These are phyloP conservation scores for Mycena rosella DNA, from an alignment of 768 basidiomycete genomes.

Conservation along the genomic window DNA sequence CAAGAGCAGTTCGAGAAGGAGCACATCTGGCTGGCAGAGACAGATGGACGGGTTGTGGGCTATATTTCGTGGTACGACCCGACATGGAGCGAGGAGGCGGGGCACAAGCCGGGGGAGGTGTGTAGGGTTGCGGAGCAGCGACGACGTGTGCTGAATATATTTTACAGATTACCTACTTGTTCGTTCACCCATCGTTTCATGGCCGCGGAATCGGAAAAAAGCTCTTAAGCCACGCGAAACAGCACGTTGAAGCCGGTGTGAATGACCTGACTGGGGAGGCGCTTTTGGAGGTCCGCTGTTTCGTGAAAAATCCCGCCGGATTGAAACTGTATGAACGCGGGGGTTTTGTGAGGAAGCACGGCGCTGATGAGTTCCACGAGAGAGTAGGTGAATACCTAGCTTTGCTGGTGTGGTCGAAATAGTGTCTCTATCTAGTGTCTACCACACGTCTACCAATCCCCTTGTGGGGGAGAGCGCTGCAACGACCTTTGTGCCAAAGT, in stretches of 20 bases:
- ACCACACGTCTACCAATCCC: constrained; percentile 56
- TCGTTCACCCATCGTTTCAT: constrained; percentile 18
- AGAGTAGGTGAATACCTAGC: constrained; percentile 10
- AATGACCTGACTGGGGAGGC: background rate
- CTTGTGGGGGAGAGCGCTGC: constrained; percentile 65
- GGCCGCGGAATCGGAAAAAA: constrained; percentile 7
- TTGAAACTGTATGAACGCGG: constrained; percentile 23
- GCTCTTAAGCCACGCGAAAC: constrained; percentile 15
- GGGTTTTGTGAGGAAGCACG: constrained; percentile 11
- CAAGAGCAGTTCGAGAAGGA: constrained; percentile 18
- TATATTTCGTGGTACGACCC: constrained; percentile 26
- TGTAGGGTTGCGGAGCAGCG: background rate
- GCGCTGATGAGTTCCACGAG: constrained; percentile 13
- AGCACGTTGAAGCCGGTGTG: constrained; percentile 1
- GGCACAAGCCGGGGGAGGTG: constrained; percentile 24
- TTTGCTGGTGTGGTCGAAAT: constrained; percentile 10
- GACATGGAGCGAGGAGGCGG: background rate
- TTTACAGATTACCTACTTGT: constrained; percentile 26
- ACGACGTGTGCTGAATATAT: background rate
- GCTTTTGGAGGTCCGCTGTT: constrained; percentile 23
- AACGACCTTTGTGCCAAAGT: constrained; percentile 58
- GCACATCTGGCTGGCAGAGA: constrained; percentile 25
- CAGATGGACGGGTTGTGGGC: constrained; percentile 17
- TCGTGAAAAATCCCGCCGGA: constrained; percentile 3
- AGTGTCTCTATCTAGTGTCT: background rate